Percentiles rank a stretch among this genome's conserved stretches.
Conservation (phyloP, 2,329 filamentous ascomycete species). For the Zymoseptoria passerinii region DNA sequence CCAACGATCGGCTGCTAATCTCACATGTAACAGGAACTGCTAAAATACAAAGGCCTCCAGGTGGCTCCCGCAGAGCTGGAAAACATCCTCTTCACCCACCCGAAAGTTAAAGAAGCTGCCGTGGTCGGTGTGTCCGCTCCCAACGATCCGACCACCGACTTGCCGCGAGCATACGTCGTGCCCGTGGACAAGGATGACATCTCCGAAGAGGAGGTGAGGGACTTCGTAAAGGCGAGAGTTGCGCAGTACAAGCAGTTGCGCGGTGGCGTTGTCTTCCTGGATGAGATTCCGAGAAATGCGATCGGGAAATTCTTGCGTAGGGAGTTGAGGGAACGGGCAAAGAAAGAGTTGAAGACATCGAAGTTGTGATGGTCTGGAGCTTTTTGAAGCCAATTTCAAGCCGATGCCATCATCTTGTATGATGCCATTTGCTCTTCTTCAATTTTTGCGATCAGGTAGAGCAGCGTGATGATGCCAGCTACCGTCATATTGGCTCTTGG, state of each 20-base stretch:
- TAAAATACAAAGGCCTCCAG: slow-evolving; percentile 44
- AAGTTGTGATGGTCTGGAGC: not conserved
- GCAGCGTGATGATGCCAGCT: too few relatives aligned
- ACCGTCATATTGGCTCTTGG: too few relatives aligned
- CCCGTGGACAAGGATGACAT: slow-evolving; percentile 28
- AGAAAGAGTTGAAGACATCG: slow-evolving; percentile 27
- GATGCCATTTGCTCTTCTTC: too few relatives aligned
- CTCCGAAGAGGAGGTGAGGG: slow-evolving; percentile 29
- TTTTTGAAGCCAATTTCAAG: too few relatives aligned
- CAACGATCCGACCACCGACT: slow-evolving; percentile 37
- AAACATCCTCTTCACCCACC: slow-evolving; percentile 36
- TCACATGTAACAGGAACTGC: slow-evolving; percentile 47
- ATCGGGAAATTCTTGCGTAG: slow-evolving; percentile 41
- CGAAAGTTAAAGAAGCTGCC: slow-evolving; percentile 35
- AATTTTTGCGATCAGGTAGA: too few relatives aligned
- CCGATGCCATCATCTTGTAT: too few relatives aligned
- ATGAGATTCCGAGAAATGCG: slow-evolving; percentile 40
- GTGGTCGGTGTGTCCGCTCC: slow-evolving; percentile 40
- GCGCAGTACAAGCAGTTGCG: slow-evolving; percentile 39
- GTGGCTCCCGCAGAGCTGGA: slow-evolving; percentile 41
- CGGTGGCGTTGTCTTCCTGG: slow-evolving; percentile 38
- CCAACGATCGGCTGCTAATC: not conserved
- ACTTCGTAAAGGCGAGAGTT: slow-evolving; percentile 36
- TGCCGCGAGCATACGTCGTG: slow-evolving; percentile 38
- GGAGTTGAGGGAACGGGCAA: slow-evolving; percentile 35